These are phyloP conservation scores for Serendipita sp. DNA, from an alignment of 1,284 basidiomycete species.

Conservation along the genomic window DNA sequence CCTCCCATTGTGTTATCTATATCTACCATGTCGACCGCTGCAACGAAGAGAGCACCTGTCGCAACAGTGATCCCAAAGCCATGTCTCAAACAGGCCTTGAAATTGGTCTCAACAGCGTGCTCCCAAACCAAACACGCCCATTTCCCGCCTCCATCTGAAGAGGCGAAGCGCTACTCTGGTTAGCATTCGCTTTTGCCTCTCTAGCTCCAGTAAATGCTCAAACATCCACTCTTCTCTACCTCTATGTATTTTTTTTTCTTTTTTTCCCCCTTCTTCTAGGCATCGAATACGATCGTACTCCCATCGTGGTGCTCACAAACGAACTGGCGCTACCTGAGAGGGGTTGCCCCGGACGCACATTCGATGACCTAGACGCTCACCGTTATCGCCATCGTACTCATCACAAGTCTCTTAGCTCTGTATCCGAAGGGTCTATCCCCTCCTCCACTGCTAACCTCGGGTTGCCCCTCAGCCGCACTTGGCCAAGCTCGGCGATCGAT, in stretches of 20 bases:
- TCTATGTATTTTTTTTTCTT: background rate
- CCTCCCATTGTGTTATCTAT: too few relatives aligned
- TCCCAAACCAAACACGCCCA: background rate
- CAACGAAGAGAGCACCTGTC: background rate
- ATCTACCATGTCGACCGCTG: background rate
- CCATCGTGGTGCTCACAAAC: background rate
- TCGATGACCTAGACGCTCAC: constrained; percentile 1
- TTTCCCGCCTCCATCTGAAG: background rate
- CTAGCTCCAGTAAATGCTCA: background rate
- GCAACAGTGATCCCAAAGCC: constrained; percentile 2
- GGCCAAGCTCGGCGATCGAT: background rate
- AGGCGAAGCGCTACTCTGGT: background rate
- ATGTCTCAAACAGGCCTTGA: background rate
- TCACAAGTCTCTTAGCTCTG: background rate
- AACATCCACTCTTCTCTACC: background rate
- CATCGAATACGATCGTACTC: constrained; percentile 3
- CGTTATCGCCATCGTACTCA: background rate
- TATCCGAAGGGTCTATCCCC: background rate
- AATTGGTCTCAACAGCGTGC: background rate
- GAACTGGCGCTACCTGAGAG: background rate
- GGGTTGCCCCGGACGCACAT: background rate
- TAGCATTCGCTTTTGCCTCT: background rate
- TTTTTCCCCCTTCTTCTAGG: background rate
- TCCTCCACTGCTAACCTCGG: background rate
- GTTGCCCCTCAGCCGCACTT: background rate